Evolutionary conservation across 805 yeast species (phyloP).

Genomic region (Yamadazyma kitorensis): DNA sequence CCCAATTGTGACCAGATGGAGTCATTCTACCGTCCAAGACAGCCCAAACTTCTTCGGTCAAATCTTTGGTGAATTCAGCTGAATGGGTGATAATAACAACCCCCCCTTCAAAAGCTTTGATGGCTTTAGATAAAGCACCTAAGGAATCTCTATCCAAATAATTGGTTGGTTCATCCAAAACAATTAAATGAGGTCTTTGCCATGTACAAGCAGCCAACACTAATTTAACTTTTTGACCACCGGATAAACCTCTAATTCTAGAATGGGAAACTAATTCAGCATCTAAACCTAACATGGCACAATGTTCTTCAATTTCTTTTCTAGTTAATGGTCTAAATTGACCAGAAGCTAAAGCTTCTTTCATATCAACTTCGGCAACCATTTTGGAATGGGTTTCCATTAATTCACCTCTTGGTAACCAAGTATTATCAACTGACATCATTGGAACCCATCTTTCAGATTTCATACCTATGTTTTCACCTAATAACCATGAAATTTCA

Average conservation of each 20-base stretch:
- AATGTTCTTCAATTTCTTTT: slow-evolving; percentile 99
- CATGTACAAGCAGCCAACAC: slow-evolving; percentile 99
- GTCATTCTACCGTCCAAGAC: slow-evolving; percentile 97
- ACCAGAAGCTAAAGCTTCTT: slow-evolving; percentile 99
- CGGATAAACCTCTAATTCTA: slow-evolving; percentile 99
- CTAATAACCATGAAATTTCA: slow-evolving; percentile 95
- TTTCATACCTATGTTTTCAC: slow-evolving; percentile 99
- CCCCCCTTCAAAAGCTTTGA: slow-evolving; percentile 99
- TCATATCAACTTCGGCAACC: slow-evolving; percentile 99
- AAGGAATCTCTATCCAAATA: slow-evolving; percentile 98
- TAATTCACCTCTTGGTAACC: slow-evolving; percentile 95
- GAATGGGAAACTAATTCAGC: slow-evolving; percentile 99
- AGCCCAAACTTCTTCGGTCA: slow-evolving; percentile 99
- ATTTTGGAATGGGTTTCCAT: slow-evolving; percentile 95
- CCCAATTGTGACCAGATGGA: slow-evolving; percentile 99
- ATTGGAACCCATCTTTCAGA: slow-evolving; percentile 99
- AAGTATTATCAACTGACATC: slow-evolving; percentile 99
- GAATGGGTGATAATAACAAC: slow-evolving; percentile 99
- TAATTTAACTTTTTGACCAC: slow-evolving; percentile 99
- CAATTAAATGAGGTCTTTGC: slow-evolving; percentile 99
- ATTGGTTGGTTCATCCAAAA: slow-evolving; percentile 99
- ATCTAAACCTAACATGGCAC: slow-evolving; percentile 97
- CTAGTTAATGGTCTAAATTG: slow-evolving; percentile 99
- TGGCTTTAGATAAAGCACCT: slow-evolving; percentile 98
- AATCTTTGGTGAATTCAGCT: slow-evolving; percentile 99